These are phyloP conservation scores for Stagonosporopsis vannaccii DNA, from an alignment of 2,329 filamentous ascomycete species.

Conservation along the genomic window DNA sequence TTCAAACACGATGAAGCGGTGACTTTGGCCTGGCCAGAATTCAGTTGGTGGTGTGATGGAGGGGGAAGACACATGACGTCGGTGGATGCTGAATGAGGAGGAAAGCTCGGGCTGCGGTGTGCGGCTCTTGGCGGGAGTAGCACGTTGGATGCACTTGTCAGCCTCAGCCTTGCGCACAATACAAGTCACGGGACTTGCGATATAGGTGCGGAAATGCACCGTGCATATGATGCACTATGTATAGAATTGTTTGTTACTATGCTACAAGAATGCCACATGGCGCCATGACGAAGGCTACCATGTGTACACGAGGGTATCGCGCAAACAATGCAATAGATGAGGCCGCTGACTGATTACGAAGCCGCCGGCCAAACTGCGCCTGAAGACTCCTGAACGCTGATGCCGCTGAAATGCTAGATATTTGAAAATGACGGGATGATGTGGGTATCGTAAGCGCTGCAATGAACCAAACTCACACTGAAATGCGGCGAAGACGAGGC, in stretches of 20 bases:
- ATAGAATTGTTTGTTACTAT: neutral
- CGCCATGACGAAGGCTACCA: conserved; percentile 5
- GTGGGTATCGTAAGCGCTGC: conserved; percentile 30
- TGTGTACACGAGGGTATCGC: conserved; percentile 17
- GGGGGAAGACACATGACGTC: conserved; percentile 23
- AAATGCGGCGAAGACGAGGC: neutral
- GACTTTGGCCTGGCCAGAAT: conserved; percentile 18
- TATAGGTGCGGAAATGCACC: neutral
- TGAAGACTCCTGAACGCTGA: conserved; percentile 12
- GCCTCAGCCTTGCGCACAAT: conserved; percentile 7
- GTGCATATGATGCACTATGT: neutral
- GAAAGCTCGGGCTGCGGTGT: conserved; percentile 14
- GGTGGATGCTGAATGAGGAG: conserved; percentile 10
- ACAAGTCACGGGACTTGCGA: neutral
- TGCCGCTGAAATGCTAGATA: conserved; percentile 12
- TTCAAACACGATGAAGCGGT: conserved; percentile 21
- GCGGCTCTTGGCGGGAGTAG: conserved; percentile 9
- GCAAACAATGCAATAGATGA: conserved; percentile 12
- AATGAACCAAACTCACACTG: conserved; percentile 10
- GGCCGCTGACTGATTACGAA: neutral
- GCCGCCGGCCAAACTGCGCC: neutral
- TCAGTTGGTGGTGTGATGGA: conserved; percentile 18
- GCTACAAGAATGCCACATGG: conserved; percentile 7
- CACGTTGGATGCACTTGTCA: neutral
- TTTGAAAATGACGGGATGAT: conserved; percentile 16